A percentile compares a stretch with the other conserved stretches of the same genome.
phyloP scores from a whole-genome alignment of 331 rosid genomes.

The Telfairia occidentalis region DNA sequence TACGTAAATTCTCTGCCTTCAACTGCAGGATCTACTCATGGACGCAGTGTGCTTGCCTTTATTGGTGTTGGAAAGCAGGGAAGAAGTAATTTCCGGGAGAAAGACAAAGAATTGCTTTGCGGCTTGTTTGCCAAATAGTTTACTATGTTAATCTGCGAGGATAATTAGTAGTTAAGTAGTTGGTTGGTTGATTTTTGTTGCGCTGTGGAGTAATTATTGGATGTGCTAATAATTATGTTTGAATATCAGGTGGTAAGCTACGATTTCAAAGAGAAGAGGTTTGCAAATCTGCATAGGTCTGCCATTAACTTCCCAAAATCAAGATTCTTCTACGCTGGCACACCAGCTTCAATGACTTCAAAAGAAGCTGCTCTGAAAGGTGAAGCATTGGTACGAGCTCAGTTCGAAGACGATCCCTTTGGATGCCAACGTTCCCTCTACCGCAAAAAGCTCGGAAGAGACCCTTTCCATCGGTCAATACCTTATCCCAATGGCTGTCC shows the following conservation, averaged over 20 bases:
- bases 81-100: not conserved
- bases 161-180: not conserved
- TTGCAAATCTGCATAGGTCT: constrained; percentile 67
- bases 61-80: not conserved
- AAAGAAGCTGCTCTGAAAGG: constrained; percentile 65
- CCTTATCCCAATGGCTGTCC: constrained; percentile 85
- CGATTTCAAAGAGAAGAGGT: constrained; percentile 73
- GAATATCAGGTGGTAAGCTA: constrained; percentile 65
- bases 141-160: not conserved
- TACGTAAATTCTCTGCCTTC: too few relatives aligned
- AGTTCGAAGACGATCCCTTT: constrained; percentile 67
- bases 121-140: not conserved
- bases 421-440: constrained; percentile 66
- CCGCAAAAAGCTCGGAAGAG: constrained; percentile 61
- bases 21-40: not conserved
- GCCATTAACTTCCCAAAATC: constrained; percentile 77
- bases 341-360: constrained; percentile 51
- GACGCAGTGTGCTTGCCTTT: not conserved
- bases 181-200: not conserved
- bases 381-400: constrained; percentile 64
- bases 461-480: constrained; percentile 74
- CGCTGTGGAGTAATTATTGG: not conserved
- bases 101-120: not conserved
- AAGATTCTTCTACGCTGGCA: constrained; percentile 67
- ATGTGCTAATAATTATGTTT: not conserved